Conservation (phyloP, 2,329 filamentous ascomycete species). For the Pyricularia sp. region DNA sequence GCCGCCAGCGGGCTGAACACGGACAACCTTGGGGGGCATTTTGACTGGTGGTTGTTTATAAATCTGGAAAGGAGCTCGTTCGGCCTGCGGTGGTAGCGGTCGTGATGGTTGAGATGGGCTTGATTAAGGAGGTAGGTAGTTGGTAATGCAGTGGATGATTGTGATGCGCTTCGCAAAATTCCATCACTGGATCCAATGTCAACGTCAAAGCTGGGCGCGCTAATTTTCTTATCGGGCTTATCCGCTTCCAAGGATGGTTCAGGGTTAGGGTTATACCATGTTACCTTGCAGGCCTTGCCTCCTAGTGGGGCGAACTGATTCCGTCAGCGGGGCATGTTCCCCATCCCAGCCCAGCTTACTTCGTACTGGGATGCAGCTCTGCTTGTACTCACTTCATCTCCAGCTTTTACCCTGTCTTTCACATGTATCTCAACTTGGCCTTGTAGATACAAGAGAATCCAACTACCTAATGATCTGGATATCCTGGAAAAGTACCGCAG, state of each 20-base stretch:
- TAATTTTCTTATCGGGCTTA: neutral
- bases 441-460: neutral
- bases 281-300: neutral
- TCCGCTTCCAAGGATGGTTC: neutral
- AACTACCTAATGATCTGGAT: neutral
- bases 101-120: neutral
- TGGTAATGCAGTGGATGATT: neutral
- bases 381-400: neutral
- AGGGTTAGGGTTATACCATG: neutral
- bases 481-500: neutral
- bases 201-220: neutral
- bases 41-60: slow-evolving; percentile 13
- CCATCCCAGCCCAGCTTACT: neutral
- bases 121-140: neutral
- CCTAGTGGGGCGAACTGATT: neutral
- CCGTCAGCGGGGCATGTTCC: neutral
- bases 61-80: slow-evolving; percentile 9
- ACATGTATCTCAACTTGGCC: neutral
- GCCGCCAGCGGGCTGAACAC: slow-evolving; percentile 36
- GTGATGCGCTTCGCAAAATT: slow-evolving; percentile 1
- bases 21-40: slow-evolving; percentile 57
- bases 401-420: neutral
- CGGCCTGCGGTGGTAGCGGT: slow-evolving; percentile 10
- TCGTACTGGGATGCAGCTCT: neutral
- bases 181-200: neutral